phyloP scores from a whole-genome alignment of 345 rosid species.

The Lumnitzera racemosa region DNA sequence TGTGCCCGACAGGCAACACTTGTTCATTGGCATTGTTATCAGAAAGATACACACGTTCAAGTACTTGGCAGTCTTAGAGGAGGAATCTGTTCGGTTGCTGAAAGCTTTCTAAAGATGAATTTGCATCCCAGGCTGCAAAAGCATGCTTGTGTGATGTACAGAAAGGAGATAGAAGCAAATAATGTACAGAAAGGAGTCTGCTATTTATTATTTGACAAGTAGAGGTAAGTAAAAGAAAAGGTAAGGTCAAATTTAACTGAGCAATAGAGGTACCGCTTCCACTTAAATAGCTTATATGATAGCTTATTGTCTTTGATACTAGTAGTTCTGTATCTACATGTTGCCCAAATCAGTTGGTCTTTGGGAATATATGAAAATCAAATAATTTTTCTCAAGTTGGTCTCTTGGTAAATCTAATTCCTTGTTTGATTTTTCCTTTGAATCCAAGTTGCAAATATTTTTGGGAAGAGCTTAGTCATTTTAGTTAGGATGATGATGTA shows the following conservation, averaged over 20 bases:
- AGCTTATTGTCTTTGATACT: neutral
- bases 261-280: slow-evolving; percentile 1
- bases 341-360: no score
- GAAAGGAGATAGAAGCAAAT: neutral
- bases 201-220: slow-evolving; percentile 10
- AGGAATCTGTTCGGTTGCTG: neutral
- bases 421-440: no score
- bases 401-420: no score
- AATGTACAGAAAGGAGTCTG: slow-evolving; percentile 13
- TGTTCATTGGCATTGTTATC: no score
- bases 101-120: slow-evolving; percentile 12
- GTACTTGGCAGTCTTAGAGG: neutral
- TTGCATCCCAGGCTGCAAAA: slow-evolving; percentile 39
- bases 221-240: slow-evolving; percentile 11
- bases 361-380: no score
- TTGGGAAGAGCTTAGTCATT: no score
- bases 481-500: no score
- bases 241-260: slow-evolving; percentile 1
- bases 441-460: no score
- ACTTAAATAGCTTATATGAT: neutral
- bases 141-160: slow-evolving; percentile 36
- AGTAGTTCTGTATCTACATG: no score
- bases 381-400: no score
- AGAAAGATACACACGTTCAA: no score
- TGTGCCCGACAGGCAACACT: no score